Base-by-base conservation (phyloP, 2,329 filamentous ascomycete genomes). In the Aspergillus amoenus region DNA sequence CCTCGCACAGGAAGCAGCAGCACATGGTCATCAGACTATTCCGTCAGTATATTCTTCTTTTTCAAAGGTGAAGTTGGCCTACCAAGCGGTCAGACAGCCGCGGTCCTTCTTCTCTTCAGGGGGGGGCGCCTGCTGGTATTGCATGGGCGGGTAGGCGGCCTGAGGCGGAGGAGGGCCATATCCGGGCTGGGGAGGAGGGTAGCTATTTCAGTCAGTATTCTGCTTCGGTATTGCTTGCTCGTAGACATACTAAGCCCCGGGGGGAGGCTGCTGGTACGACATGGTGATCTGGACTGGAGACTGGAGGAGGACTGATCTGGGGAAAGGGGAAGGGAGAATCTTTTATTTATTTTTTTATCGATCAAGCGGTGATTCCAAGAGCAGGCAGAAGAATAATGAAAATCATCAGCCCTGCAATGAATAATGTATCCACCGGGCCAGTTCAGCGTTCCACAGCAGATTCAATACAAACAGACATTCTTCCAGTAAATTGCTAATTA, bases 1-100 rank as follows among this genome's bases (percentile, higher is more conserved):
- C 62, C 24, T 64, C 62, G 56, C 62, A 64, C 15, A 64, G 58
- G 54, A 64, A 64, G 27, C 62, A 64, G 41, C 62, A 64, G 62
- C 62, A 64, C 58, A 64, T 50, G 8, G 62, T 61, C 57, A 62
- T 55, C 21, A 64, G 41, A 58, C 62, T 63, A 39, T 2, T 12
- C 2, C 4, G 56, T 15, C 4, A 3, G 5, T 40, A 21, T 13
- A 13, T 24, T n/a, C 2, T 13, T 12, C n/a, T 18, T 17, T 46
- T 46, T n/a, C n/a, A 15, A 32, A 27, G 21, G 12, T 21, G 9
- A 21, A n/a, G 1, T 30, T 2, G 5, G 53, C 59, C 13, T 30
- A 63, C 61, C 61, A 64, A 42, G 58, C 61, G 9, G 60, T 64
- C 18, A 64, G 42, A 45, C 62, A 64, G 5, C 62, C 62, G 43